Evolutionary conservation across 1,284 basidiomycete species (phyloP), one percentile per base, ranked within the genome.

Genomic region (Erythrobasidium hasegawianum): DNA sequence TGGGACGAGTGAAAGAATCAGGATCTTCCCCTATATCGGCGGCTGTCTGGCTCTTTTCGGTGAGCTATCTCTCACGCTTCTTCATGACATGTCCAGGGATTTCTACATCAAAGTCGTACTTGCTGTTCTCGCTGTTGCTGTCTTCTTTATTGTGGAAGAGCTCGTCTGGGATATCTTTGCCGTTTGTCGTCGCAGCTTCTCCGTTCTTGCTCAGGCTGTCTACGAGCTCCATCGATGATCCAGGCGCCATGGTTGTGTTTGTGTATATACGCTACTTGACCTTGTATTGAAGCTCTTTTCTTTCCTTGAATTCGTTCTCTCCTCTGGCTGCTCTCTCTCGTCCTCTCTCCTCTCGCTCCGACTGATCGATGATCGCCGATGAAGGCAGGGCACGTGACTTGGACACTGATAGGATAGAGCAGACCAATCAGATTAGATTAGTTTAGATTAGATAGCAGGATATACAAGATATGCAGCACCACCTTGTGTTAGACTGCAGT

Each of bases 21-120:
- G 57, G 22, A 45, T 47, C 16, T 22, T 29, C 8, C n/a, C 18
- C n/a, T n/a, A n/a, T n/a, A n/a, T n/a, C n/a, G n/a, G n/a, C n/a
- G n/a, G n/a, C n/a, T 13, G 18, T 24, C 39, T 10, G 22, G 20
- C 43, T 5, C 7, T 5, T 47, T n/a, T 47, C n/a, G n/a, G 43
- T 4, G 22, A 45, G 26, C 11, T 22, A 9, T n/a, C 1, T 33
- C 62, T n/a, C 56, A 65, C 62, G 62, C 62, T 52, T 50, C 10
- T 33, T 24, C 62, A 65, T 65, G 13, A 49, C 45, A 39, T 58
- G 41, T 9, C 45, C 41, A 10, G 62, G 55, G n/a, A 65, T 57
- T 16, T 65, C 62, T 7, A 65, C 62, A 24, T 65, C 62, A 58
- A 65, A 65, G 55, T 57, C 55, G 38, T 55, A 27, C 59, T 53